phyloP scores from a whole-genome alignment of 106 monocot species.

The Dendrobium chrysotoxum region DNA sequence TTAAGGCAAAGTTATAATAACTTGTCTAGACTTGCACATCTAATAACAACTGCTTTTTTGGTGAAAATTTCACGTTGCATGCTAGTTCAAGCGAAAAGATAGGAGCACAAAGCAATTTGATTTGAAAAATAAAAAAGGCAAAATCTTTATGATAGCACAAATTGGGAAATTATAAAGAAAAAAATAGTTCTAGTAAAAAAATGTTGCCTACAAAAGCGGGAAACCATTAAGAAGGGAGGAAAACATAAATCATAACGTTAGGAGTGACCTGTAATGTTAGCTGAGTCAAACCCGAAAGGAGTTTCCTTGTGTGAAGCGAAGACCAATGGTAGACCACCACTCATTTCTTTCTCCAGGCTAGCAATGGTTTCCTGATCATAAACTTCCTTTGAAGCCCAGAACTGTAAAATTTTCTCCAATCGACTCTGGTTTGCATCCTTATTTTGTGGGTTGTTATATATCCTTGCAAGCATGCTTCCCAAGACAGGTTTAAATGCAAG shows the following conservation, averaged over 20 bases:
- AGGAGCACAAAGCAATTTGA: neutral
- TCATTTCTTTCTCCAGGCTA: conserved; percentile 76
- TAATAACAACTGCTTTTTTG: neutral
- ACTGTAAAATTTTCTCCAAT: conserved; percentile 73
- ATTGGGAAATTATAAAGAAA: neutral
- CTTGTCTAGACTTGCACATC: neutral
- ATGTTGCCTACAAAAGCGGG: neutral
- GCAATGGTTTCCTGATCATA: conserved; percentile 78
- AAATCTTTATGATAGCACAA: neutral
- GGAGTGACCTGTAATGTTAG: conserved; percentile 30
- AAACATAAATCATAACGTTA: neutral
- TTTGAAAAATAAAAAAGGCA: neutral
- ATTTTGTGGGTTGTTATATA: conserved; percentile 80
- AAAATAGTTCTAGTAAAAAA: neutral
- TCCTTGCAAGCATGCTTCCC: conserved; percentile 82
- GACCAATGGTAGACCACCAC: conserved; percentile 23
- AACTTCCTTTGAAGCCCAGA: conserved; percentile 95
- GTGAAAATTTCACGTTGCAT: neutral
- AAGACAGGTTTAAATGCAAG: conserved; percentile 82
- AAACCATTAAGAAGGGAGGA: neutral
- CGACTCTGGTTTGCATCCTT: conserved; percentile 66
- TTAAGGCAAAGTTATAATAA: neutral
- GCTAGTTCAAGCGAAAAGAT: neutral
- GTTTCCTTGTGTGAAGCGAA: conserved; percentile 20
- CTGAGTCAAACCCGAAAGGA: conserved; percentile 23